phyloP scores from a whole-genome alignment of 305 asterid species.

The Stenogyne calaminthoides region DNA sequence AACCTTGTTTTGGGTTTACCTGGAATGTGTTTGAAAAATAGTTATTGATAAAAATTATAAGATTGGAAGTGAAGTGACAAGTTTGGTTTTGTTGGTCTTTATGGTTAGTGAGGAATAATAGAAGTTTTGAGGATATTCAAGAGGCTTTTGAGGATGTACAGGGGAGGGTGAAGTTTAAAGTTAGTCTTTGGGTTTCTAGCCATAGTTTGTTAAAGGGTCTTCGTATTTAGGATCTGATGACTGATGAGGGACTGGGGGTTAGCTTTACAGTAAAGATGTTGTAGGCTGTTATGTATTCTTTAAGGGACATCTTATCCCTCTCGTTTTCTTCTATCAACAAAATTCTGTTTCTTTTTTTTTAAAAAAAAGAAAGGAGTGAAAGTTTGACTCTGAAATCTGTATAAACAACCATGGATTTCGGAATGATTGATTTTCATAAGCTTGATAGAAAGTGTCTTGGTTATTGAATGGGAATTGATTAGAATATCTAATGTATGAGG shows the following conservation, averaged over 20 bases:
- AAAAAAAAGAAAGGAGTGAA: not conserved
- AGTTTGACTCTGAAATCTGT: not conserved
- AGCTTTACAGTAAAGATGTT: too few relatives aligned
- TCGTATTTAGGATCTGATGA: too few relatives aligned
- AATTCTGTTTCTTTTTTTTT: not conserved
- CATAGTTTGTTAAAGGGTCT: too few relatives aligned
- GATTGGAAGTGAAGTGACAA: constrained; percentile 11
- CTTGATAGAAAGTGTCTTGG: not conserved
- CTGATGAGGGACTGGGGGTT: too few relatives aligned
- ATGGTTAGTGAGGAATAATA: too few relatives aligned
- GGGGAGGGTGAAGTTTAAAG: too few relatives aligned
- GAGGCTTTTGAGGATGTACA: too few relatives aligned
- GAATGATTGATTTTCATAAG: not conserved
- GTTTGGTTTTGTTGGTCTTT: not conserved
- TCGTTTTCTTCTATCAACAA: too few relatives aligned
- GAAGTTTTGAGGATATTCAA: too few relatives aligned
- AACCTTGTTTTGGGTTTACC: not conserved
- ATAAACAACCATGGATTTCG: not conserved
- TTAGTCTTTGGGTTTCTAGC: too few relatives aligned
- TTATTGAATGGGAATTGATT: not conserved
- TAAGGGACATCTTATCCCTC: too few relatives aligned
- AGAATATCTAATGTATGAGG: not conserved
- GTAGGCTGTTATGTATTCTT: too few relatives aligned
- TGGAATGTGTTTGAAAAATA: not conserved
- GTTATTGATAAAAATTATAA: not conserved